Evolutionary conservation across 345 rosid species (phyloP).

Genomic region (Hypericum perforatum): DNA sequence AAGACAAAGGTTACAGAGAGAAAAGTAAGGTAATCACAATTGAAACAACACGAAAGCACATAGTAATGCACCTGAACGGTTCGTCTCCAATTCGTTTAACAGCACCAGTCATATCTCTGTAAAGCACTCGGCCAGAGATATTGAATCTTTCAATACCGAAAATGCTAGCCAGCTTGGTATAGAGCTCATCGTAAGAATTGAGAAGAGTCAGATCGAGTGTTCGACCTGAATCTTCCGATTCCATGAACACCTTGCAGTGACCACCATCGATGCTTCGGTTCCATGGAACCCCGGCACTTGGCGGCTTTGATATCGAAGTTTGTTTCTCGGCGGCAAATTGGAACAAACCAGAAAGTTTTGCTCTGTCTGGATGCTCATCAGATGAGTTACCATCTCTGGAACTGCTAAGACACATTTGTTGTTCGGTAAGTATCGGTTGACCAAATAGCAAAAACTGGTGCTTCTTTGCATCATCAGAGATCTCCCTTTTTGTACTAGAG

Average conservation of each 20-base stretch:
- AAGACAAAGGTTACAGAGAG: background rate
- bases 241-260: constrained; percentile 52
- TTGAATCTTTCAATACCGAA: constrained; percentile 29
- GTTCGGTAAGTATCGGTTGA: constrained; percentile 23
- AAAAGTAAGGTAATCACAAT: background rate
- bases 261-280: constrained; percentile 27
- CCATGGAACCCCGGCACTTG: constrained; percentile 27
- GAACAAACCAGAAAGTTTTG: constrained; percentile 11
- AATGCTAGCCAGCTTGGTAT: constrained; percentile 39
- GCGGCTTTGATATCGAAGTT: constrained; percentile 21
- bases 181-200: constrained; percentile 34
- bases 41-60: background rate
- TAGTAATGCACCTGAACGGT: constrained; percentile 30
- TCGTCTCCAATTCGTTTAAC: constrained; percentile 41
- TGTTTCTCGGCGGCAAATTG: constrained; percentile 22
- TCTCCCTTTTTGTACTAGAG: constrained; percentile 14
- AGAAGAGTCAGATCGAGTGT: constrained; percentile 40
- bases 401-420: constrained; percentile 26
- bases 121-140: constrained; percentile 29
- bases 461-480: constrained; percentile 10
- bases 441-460: constrained; percentile 22
- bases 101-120: constrained; percentile 29
- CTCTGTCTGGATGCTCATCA: constrained; percentile 15
- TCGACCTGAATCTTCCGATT: constrained; percentile 49
- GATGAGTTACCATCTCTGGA: constrained; percentile 24